Percentiles rank a stretch among this genome's conserved stretches.
Conservation (phyloP, 2,329 filamentous ascomycete species). For the Fusarium multiceps region DNA sequence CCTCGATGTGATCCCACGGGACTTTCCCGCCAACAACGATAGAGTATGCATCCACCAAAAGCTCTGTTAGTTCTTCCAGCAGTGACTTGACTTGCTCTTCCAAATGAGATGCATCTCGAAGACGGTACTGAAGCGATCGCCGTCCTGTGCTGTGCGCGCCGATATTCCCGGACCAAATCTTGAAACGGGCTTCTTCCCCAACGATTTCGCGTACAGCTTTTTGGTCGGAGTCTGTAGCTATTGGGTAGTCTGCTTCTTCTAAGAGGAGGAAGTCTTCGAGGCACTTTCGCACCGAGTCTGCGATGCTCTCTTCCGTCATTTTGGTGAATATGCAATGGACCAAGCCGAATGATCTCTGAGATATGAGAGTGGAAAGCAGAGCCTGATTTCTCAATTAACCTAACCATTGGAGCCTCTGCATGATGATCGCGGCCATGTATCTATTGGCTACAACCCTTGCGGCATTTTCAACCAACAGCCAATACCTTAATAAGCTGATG, state of each 20-base stretch:
- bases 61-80: neutral
- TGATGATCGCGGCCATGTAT: neutral
- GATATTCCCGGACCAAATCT: constrained; percentile 21
- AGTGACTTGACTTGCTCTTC: neutral
- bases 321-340: neutral
- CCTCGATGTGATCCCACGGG: neutral
- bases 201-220: fast-evolving
- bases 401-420: too few species aligned
- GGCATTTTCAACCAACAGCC: neutral
- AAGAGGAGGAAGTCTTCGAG: neutral
- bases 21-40: neutral
- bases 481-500: neutral
- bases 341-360: fast-evolving
- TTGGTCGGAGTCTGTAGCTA: fast-evolving
- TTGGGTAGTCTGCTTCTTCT: fast-evolving
- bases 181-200: constrained; percentile 17
- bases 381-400: neutral
- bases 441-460: neutral
- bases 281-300: neutral
- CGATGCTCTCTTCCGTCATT: neutral
- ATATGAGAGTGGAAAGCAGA: fast-evolving
- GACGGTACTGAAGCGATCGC: constrained; percentile 7
- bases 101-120: constrained; percentile 24
- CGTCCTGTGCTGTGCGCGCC: constrained; percentile 2
- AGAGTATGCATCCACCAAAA: neutral